These are phyloP conservation scores for Jacaranda mimosifolia DNA, from an alignment of 257 asterid species.

Conservation along the genomic window DNA sequence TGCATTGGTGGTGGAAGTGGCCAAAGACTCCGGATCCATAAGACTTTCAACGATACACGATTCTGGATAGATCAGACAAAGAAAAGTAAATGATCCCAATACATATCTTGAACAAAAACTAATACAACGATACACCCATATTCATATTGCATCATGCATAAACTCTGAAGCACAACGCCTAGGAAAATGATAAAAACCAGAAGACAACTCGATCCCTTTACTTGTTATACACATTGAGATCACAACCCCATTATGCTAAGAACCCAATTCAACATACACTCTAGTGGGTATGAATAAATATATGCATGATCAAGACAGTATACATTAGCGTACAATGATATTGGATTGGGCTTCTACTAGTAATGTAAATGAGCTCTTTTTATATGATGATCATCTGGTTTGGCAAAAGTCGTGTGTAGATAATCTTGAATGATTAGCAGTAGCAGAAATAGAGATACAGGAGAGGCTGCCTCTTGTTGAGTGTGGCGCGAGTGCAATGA, in stretches of 20 bases:
- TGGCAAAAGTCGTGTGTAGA: background rate
- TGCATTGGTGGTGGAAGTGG: background rate
- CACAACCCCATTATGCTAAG: background rate
- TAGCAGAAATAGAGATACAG: background rate
- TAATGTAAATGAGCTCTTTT: slow-evolving; percentile 20
- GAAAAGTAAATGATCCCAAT: background rate
- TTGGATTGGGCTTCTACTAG: background rate
- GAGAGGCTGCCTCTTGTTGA: background rate
- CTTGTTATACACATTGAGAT: too few species aligned
- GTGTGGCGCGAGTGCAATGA: too few species aligned
- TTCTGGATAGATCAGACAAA: background rate
- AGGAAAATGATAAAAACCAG: background rate
- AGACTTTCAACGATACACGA: background rate
- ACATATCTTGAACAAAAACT: background rate
- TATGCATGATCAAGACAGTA: background rate
- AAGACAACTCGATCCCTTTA: background rate
- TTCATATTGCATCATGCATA: background rate
- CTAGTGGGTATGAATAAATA: too few species aligned
- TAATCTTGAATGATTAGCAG: background rate
- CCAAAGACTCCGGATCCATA: slow-evolving; percentile 42
- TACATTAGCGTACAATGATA: background rate
- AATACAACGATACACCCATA: background rate
- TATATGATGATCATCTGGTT: slow-evolving; percentile 16
- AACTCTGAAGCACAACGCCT: background rate
- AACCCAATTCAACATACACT: background rate